Evolutionary conservation across 768 basidiomycete genomes (phyloP).

Genomic region (Boletellus ananas): DNA sequence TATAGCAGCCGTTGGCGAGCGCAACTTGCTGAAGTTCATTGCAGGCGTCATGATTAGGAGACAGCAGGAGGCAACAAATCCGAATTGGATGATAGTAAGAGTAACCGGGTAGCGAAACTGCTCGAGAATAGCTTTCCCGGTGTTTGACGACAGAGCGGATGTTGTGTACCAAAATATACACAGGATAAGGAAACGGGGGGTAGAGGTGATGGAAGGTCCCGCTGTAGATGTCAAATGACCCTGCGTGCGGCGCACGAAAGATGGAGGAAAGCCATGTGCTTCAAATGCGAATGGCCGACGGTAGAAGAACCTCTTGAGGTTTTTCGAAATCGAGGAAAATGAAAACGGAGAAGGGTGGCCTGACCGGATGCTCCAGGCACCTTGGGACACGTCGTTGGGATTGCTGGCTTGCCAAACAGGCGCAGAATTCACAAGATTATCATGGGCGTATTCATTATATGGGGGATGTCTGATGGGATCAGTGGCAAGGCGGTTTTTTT

Average conservation of each 20-base stretch:
- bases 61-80: slow-evolving; percentile 87
- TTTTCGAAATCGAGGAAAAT: slow-evolving; percentile 9
- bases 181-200: slow-evolving; percentile 64
- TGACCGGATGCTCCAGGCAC: slow-evolving; percentile 2
- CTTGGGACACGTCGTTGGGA: slow-evolving; percentile 12
- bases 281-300: slow-evolving; percentile 14
- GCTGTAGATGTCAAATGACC: slow-evolving; percentile 14
- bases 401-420: slow-evolving; percentile 25
- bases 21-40: slow-evolving; percentile 62
- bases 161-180: slow-evolving; percentile 92
- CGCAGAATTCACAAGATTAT: slow-evolving; percentile 12
- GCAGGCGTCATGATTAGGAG: slow-evolving; percentile 77
- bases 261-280: slow-evolving; percentile 16
- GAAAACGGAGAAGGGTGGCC: slow-evolving; percentile 7
- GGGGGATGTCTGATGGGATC: slow-evolving; percentile 16
- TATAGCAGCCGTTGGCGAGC: slow-evolving; percentile 69
- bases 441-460: slow-evolving; percentile 15
- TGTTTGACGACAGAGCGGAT: slow-evolving; percentile 93
- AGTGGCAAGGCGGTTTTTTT: slow-evolving; percentile 8
- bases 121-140: slow-evolving; percentile 91
- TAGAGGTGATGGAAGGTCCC: slow-evolving; percentile 24
- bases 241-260: slow-evolving; percentile 25
- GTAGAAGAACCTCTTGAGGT: slow-evolving; percentile 16
- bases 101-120: slow-evolving; percentile 94
- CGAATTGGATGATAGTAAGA: slow-evolving; percentile 96